Percentiles rank a stretch among this genome's conserved stretches.
These are phyloP conservation scores for Volvox carteri DNA, from an alignment of 163 green algal species.

Conservation along the genomic window DNA sequence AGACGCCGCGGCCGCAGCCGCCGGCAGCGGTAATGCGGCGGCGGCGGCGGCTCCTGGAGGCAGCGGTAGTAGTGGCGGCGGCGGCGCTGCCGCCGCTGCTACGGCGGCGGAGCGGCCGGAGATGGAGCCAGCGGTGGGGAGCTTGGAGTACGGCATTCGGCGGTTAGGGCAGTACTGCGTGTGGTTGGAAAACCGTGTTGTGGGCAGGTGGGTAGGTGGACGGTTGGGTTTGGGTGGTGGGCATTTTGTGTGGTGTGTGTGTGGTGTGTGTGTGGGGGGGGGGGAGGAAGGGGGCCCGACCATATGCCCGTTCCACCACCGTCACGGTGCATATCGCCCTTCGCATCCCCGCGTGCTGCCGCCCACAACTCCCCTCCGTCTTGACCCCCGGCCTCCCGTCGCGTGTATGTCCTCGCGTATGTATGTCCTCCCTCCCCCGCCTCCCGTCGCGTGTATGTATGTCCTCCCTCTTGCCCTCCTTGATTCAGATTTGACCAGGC, in stretches of 20 bases:
- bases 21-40: not conserved
- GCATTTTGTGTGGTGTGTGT: not conserved
- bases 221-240: not conserved
- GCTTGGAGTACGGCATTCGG: conserved; percentile 62
- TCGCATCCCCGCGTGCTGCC: too few species aligned
- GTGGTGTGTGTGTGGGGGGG: not conserved
- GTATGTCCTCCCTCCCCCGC: too few species aligned
- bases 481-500: conserved; percentile 82
- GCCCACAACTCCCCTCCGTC: too few species aligned
- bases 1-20: not conserved
- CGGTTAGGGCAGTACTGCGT: conserved; percentile 81
- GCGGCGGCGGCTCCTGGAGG: not conserved
- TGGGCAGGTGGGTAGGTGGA: conserved; percentile 55
- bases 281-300: not conserved
- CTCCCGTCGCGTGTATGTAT: too few species aligned
- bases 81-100: not conserved
- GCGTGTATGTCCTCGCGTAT: too few species aligned
- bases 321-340: too few species aligned
- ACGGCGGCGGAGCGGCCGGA: not conserved
- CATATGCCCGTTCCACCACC: too few species aligned
- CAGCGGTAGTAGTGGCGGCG: not conserved
- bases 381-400: too few species aligned
- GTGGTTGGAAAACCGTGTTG: conserved; percentile 81
- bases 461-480: not conserved
- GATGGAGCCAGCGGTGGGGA: conserved; percentile 53